phyloP scores from a whole-genome alignment of 2,329 filamentous ascomycete species.

The Endocalyx cinctus region DNA sequence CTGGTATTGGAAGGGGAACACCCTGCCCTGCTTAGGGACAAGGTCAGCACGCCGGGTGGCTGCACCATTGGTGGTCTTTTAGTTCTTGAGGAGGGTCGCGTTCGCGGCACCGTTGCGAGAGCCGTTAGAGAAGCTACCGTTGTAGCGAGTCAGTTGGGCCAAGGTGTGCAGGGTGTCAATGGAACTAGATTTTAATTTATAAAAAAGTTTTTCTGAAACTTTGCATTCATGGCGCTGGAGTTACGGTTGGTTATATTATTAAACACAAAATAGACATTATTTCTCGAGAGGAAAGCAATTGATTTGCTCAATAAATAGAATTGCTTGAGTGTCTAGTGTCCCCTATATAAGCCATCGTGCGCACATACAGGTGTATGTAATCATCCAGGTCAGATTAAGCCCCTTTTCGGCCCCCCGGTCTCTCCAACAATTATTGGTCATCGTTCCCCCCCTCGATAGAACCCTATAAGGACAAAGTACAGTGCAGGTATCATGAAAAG shows the following conservation, averaged over 20 bases:
- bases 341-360: too few relatives aligned
- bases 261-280: too few relatives aligned
- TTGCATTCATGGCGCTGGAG: conserved; percentile 1
- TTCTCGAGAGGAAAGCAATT: too few relatives aligned
- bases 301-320: too few relatives aligned
- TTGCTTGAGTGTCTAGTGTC: too few relatives aligned
- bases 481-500: conserved; percentile 20
- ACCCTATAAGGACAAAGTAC: conserved; percentile 14
- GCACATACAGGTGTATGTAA: too few relatives aligned
- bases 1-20: conserved; percentile 69
- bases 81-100: conserved; percentile 67
- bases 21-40: conserved; percentile 69
- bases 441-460: too few relatives aligned
- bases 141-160: conserved; percentile 62
- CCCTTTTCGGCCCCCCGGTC: too few relatives aligned
- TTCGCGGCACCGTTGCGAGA: conserved; percentile 62
- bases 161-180: conserved; percentile 47
- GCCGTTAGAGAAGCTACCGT: conserved; percentile 68
- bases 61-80: conserved; percentile 73
- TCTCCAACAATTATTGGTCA: too few relatives aligned
- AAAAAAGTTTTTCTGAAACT: conserved; percentile 2
- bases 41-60: conserved; percentile 72
- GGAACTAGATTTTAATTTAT: conserved; percentile 33
- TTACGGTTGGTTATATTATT: conserved; percentile 6
- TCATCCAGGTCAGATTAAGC: too few relatives aligned